Conservation (phyloP, 352 stramenopile genomes). For the Phytopythium boreale region DNA sequence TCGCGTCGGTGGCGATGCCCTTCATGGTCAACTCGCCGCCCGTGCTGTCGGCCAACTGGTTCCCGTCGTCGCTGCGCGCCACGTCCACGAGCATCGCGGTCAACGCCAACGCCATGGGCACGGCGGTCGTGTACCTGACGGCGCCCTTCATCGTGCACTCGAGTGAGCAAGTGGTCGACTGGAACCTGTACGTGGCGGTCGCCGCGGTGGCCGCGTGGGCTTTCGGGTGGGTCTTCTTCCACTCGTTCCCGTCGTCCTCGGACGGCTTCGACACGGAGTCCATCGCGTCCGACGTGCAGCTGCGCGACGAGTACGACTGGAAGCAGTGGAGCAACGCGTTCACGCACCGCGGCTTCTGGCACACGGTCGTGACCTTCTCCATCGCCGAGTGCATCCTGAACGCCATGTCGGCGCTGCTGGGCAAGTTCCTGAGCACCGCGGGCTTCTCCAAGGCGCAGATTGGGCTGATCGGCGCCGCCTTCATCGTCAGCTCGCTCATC, state of each 20-base stretch:
- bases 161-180: slow-evolving; percentile 27
- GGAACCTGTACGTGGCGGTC: slow-evolving; percentile 44
- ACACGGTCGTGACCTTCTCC: slow-evolving; percentile 62
- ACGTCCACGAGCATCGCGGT: slow-evolving; percentile 70
- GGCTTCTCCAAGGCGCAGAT: slow-evolving; percentile 65
- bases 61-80: slow-evolving; percentile 56
- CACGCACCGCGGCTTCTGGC: slow-evolving; percentile 53
- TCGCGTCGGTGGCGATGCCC: slow-evolving; percentile 71
- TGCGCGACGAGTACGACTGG: slow-evolving; percentile 72
- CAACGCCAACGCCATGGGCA: slow-evolving; percentile 74
- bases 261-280: slow-evolving; percentile 28
- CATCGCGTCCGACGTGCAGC: slow-evolving; percentile 49
- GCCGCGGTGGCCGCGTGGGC: slow-evolving; percentile 17
- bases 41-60: slow-evolving; percentile 74
- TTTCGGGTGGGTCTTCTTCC: slow-evolving; percentile 28
- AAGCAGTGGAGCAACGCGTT: slow-evolving; percentile 66
- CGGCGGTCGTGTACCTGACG: slow-evolving; percentile 52
- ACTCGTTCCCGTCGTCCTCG: slow-evolving; percentile 40
- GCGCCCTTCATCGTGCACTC: slow-evolving; percentile 46
- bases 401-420: slow-evolving; percentile 64
- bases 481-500: slow-evolving; percentile 70
- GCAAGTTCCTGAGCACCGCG: slow-evolving; percentile 61
- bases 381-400: slow-evolving; percentile 69
- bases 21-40: slow-evolving; percentile 86
- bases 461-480: slow-evolving; percentile 58